Evolutionary conservation across 768 basidiomycete genomes (phyloP).

Genomic region (Hypholoma sublateritium): DNA sequence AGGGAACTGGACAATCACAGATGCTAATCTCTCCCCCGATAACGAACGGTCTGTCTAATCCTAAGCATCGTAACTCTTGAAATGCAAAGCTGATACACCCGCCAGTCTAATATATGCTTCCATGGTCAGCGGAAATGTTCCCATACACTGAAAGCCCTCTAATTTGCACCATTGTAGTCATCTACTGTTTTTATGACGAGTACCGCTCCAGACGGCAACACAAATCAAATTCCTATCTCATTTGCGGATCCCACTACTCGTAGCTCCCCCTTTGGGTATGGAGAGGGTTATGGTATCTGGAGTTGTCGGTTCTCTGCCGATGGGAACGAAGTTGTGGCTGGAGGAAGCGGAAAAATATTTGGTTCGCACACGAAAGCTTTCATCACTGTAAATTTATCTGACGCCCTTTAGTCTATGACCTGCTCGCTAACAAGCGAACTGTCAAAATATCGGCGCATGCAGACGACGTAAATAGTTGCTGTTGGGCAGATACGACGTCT

Average conservation of each 20-base stretch:
- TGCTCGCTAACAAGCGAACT: slow-evolving; percentile 73
- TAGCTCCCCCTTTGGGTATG: slow-evolving; percentile 32
- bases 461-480: slow-evolving; percentile 93
- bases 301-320: slow-evolving; percentile 96
- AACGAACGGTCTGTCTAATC: slow-evolving; percentile 65
- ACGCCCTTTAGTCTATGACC: slow-evolving; percentile 75
- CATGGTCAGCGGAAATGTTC: slow-evolving; percentile 51
- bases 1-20: slow-evolving; percentile 93
- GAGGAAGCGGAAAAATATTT: slow-evolving; percentile 81
- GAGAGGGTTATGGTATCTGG: slow-evolving; percentile 76
- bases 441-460: slow-evolving; percentile 86
- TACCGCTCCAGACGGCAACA: slow-evolving; percentile 57
- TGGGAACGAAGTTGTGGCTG: slow-evolving; percentile 93
- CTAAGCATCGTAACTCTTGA: neutral
- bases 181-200: slow-evolving; percentile 75
- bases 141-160: neutral
- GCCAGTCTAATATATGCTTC: slow-evolving; percentile 89
- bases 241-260: slow-evolving; percentile 50
- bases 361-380: slow-evolving; percentile 32
- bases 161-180: slow-evolving; percentile 38
- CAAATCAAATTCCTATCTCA: slow-evolving; percentile 60
- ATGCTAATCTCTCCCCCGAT: slow-evolving; percentile 86
- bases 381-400: slow-evolving; percentile 3
- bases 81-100: neutral
- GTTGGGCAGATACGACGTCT: slow-evolving; percentile 91